Base-by-base conservation (phyloP, 352 stramenopile genomes). In the Globisporangium yorkense region DNA sequence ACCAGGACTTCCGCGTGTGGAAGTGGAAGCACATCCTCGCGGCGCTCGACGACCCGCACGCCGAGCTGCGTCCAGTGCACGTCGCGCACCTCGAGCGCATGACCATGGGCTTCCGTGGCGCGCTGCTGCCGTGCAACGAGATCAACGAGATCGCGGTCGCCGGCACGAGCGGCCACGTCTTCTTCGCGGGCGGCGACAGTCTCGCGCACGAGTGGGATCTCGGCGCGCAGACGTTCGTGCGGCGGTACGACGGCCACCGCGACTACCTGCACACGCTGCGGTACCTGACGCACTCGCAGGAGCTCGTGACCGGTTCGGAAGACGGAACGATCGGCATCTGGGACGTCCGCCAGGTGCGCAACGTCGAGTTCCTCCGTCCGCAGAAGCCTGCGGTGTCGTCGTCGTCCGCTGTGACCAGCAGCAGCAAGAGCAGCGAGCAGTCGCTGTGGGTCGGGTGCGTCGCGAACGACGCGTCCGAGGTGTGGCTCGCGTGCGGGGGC, bases 1-100 rank as follows among this genome's bases (percentile, higher is more conserved):
- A 92, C 49, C 79, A 88, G 56, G 81, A 92, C 50, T 83, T 88
- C 61, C 77, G 81, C 15, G 74, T 89, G 39, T 92, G 81, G 81
- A 71, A 63, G n/a, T 92, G 81, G 81, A 72, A 71, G 44, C 70
- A 89, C 35, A 83, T 92, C 47, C 48, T 72, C 10, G 53, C 57
- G n/a, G 77, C 74, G 18, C n/a, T 80, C 51, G 57, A 69, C 8
- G 54, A 78, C 39, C 55, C 69, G 21, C 37, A 13, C 39, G 29
- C 27, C 13, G 53, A 57, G 49, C 57, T 88, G 5, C 21, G 61
- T 18, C 78, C 81, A 16, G 56, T 80, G 47, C 65, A 88, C 61
- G 57, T 85, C 24, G 67, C 67, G 16, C 71, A 85, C 31, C 66
- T 90, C 48, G 65, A 83, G 61, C 76, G 80, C 41, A 62, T 69